A percentile compares a stretch with the other conserved stretches of the same genome.
These are phyloP conservation scores for Brassica carinata DNA, from an alignment of 345 rosid genomes.

Conservation along the genomic window DNA sequence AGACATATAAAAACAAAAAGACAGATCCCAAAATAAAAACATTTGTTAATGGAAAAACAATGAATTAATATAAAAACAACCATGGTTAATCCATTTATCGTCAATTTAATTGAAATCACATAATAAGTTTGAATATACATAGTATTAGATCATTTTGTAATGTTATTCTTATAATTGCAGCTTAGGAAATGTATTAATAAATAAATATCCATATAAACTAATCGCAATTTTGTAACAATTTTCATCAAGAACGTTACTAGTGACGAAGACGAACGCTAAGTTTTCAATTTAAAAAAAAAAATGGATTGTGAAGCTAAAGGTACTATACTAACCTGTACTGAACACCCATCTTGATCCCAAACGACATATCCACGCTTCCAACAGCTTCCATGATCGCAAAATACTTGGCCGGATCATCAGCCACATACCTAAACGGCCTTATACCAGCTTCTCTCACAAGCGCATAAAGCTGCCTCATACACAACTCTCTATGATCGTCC, in stretches of 20 bases:
- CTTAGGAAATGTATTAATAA: no score
- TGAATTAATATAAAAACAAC: neutral
- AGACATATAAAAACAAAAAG: neutral
- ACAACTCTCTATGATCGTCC: constrained; percentile 83
- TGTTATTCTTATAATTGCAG: no score
- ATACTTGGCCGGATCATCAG: constrained; percentile 81
- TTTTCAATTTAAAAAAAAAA: no score
- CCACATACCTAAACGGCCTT: constrained; percentile 65
- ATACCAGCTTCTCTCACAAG: constrained; percentile 79
- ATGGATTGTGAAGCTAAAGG: neutral
- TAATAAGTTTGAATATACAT: no score
- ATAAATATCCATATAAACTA: no score
- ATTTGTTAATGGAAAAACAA: no score
- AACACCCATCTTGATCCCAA: constrained; percentile 93
- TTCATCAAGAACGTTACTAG: no score
- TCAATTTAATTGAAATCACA: no score
- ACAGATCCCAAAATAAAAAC: neutral
- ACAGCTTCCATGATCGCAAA: constrained; percentile 83
- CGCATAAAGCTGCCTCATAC: constrained; percentile 78
- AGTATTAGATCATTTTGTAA: no score
- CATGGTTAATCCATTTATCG: no score
- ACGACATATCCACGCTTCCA: constrained; percentile 88
- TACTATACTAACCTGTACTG: constrained; percentile 68
- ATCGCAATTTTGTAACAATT: no score
- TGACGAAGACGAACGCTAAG: no score